Percentiles rank a stretch among this genome's conserved stretches.
These are phyloP conservation scores for Dryas octopetala DNA, from an alignment of 306 rosid genomes.

Conservation along the genomic window DNA sequence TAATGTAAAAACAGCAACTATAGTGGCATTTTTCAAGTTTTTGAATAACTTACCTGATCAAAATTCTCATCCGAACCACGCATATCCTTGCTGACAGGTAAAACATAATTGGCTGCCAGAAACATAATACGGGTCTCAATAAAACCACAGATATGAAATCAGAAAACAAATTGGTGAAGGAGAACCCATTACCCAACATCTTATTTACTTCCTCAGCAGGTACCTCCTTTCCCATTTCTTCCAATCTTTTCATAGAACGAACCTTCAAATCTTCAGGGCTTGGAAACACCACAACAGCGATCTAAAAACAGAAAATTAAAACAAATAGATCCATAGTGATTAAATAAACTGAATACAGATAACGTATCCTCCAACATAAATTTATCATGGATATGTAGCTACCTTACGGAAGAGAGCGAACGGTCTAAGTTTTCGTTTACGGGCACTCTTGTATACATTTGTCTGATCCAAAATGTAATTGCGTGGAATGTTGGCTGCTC, in stretches of 20 bases:
- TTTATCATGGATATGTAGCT: not conserved
- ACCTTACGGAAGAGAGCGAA: conserved; percentile 50
- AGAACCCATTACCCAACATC: conserved; percentile 46
- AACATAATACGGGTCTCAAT: conserved; percentile 14
- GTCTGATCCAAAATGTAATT: conserved; percentile 65
- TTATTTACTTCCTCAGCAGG: conserved; percentile 50
- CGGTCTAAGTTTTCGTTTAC: conserved; percentile 55
- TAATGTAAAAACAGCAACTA: not conserved
- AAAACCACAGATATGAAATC: not conserved
- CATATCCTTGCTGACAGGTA: conserved; percentile 57
- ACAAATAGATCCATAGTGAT: not conserved
- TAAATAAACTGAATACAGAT: not conserved
- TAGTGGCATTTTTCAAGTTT: not conserved
- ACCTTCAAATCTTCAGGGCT: conserved; percentile 44
- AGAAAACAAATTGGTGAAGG: not conserved
- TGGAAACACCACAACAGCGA: conserved; percentile 62
- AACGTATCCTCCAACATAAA: not conserved
- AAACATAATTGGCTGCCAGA: conserved; percentile 48
- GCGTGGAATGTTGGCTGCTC: conserved; percentile 51
- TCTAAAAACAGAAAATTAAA: conserved; percentile 27
- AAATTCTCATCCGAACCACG: conserved; percentile 50
- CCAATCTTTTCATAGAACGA: conserved; percentile 39
- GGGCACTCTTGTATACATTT: conserved; percentile 60
- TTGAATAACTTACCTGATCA: conserved; percentile 41
- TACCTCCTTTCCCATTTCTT: conserved; percentile 55